Percentiles rank a stretch among this genome's conserved stretches.
phyloP scores from a whole-genome alignment of 202 grass and related monocot species.

The Musa balbisiana region DNA sequence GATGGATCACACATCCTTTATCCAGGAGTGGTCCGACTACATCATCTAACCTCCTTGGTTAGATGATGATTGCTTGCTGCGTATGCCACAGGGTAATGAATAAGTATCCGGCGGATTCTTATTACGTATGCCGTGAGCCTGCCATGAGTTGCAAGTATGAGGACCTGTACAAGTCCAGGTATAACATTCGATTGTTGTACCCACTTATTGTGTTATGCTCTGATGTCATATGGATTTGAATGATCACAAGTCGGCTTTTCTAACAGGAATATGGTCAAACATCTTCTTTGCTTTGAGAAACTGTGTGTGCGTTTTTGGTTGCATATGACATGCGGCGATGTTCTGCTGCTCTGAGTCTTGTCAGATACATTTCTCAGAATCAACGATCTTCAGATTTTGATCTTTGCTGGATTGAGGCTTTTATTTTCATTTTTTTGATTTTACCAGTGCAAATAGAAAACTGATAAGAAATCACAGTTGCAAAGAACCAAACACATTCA shows the following conservation, averaged over 20 bases:
- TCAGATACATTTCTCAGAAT: not conserved
- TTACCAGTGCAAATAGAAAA: no score
- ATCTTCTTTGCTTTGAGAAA: not conserved
- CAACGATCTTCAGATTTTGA: no score
- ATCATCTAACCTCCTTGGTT: slow-evolving; percentile 34
- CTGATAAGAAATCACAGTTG: no score
- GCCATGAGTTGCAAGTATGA: not conserved
- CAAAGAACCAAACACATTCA: not conserved
- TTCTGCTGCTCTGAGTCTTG: not conserved
- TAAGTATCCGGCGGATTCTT: not conserved
- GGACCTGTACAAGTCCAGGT: not conserved
- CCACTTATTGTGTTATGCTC: not conserved
- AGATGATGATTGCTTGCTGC: not conserved
- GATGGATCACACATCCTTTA: slow-evolving; percentile 94
- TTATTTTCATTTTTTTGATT: no score
- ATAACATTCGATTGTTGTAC: not conserved
- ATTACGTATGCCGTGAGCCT: not conserved
- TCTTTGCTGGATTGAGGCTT: no score
- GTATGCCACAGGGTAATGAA: not conserved
- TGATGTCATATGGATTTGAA: not conserved
- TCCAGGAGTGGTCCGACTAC: slow-evolving; percentile 84
- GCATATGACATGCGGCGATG: no score
- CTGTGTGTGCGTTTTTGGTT: not conserved
- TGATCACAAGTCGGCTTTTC: not conserved
- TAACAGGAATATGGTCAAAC: not conserved